Evolutionary conservation across 352 stramenopile genomes (phyloP).

Genomic region (Phytophthora europaea): DNA sequence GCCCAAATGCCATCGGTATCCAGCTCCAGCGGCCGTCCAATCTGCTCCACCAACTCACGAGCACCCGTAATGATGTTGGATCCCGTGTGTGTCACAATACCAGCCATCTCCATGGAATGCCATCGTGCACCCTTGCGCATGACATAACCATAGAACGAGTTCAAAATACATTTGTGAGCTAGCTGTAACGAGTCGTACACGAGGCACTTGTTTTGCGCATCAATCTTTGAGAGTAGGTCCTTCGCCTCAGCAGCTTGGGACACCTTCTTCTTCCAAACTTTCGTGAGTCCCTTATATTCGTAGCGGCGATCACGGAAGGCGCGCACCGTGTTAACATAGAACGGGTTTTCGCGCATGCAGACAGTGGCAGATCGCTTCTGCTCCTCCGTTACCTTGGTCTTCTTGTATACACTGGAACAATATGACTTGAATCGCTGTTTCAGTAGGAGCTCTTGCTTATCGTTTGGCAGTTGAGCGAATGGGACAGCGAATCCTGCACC

Average conservation of each 20-base stretch:
- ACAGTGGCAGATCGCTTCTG: conserved; percentile 96
- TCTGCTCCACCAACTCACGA: conserved; percentile 93
- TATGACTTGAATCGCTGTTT: conserved; percentile 94
- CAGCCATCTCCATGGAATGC: conserved; percentile 99
- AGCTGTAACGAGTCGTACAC: conserved; percentile 99
- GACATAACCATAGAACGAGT: conserved; percentile 99
- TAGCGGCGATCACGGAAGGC: conserved; percentile 99
- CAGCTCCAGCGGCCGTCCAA: conserved; percentile 98
- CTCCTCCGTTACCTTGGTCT: conserved; percentile 97
- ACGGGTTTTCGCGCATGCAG: conserved; percentile 99
- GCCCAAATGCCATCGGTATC: conserved; percentile 99
- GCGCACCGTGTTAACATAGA: conserved; percentile 99
- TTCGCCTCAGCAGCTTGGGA: conserved; percentile 80
- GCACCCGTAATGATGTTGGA: conserved; percentile 98
- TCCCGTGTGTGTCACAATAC: conserved; percentile 99
- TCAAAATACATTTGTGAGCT: conserved; percentile 99
- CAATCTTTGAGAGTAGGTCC: conserved; percentile 87
- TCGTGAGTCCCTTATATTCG: conserved; percentile 99
- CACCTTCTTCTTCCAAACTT: conserved; percentile 93
- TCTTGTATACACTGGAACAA: conserved; percentile 98
- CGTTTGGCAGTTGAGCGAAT: conserved; percentile 63
- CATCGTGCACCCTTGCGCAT: conserved; percentile 99
- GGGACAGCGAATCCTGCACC: conserved; percentile 48
- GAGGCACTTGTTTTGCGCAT: conserved; percentile 90
- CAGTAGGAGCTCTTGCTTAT: conserved; percentile 74